Evolutionary conservation across 306 rosid species (phyloP), one percentile per base, ranked within the genome.

Genomic region (Pyrus communis): DNA sequence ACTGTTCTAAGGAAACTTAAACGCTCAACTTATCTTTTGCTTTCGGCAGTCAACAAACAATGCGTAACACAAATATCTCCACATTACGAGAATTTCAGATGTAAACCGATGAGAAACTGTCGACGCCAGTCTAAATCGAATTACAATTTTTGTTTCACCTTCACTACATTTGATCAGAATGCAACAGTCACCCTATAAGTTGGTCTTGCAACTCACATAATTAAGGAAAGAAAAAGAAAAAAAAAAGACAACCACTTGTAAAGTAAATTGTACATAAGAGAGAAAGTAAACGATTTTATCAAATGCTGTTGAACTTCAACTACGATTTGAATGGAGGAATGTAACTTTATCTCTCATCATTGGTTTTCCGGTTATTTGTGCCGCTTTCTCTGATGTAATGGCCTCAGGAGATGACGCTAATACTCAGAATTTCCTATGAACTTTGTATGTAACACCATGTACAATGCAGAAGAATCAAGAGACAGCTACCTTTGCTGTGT

Each of bases 381-480:
- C 72, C 7, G 76, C 60, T 70, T 54, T 73, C 23, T 27, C 62
- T 35, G 59, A 58, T 57, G 58, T 5, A 45, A 63, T 57, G 63
- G 70, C 55, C 75, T 73, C 68, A 65, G 11, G 66, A 81, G 76
- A 38, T 69, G 75, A 30, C 38, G 25, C 61, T 82, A 23, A 67
- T 59, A 59, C 25, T 72, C 35, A 23, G 59, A 57, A 23, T 54
- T 55, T n/a, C 70, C 35, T 70, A 46, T 31, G 60, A 79, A 77
- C 62, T 79, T 80, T 79, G 81, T 77, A 67, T 84, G 77, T 21
- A 58, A 80, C 28, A 57, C 78, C 75, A 57, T 22, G 43, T 38
- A 62, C 22, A 76, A 21, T 54, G 82, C 68, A 74, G 74, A 64
- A 74, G 75, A 76, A 71, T 71, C 61, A 61, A 30, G 55, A 67